Evolutionary conservation across 352 stramenopile species (phyloP).

Genomic region (Pythium aphanidermatum): DNA sequence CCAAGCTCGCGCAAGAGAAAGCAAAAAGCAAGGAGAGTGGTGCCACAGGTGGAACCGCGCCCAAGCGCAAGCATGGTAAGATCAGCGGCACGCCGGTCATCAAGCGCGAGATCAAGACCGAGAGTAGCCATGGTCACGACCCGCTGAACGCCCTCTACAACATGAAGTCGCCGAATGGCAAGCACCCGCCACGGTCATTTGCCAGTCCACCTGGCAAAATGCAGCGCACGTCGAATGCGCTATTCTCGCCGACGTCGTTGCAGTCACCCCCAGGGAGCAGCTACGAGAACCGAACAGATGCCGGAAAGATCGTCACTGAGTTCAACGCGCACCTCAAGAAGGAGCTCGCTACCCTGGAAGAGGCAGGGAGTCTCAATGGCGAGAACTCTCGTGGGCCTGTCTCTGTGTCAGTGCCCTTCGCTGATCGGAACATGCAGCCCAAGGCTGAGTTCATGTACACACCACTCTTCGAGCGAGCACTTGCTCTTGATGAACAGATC

Average conservation of each 20-base stretch:
- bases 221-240: slow-evolving; percentile 45
- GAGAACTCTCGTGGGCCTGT: slow-evolving; percentile 1
- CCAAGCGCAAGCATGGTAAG: slow-evolving; percentile 48
- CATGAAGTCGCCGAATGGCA: slow-evolving; percentile 69
- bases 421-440: slow-evolving; percentile 50
- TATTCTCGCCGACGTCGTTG: slow-evolving; percentile 73
- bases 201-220: slow-evolving; percentile 48
- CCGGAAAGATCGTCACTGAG: slow-evolving; percentile 69
- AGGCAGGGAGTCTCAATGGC: slow-evolving; percentile 1
- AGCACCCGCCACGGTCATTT: slow-evolving; percentile 52
- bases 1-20: slow-evolving; percentile 56
- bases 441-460: slow-evolving; percentile 83
- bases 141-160: slow-evolving; percentile 60
- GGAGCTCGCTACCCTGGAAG: slow-evolving; percentile 26
- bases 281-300: slow-evolving; percentile 75
- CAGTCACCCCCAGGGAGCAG: slow-evolving; percentile 60
- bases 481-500: slow-evolving; percentile 74
- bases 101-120: slow-evolving; percentile 56
- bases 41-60: neutral
- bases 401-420: slow-evolving; percentile 32
- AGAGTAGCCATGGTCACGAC: slow-evolving; percentile 36
- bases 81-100: slow-evolving; percentile 46
- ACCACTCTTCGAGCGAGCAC: slow-evolving; percentile 63
- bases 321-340: slow-evolving; percentile 75
- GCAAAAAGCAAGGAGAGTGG: slow-evolving; percentile 30